These are phyloP conservation scores for Oleoguttula mirabilis DNA, from an alignment of 495 filamentous ascomycete genomes.

Conservation along the genomic window DNA sequence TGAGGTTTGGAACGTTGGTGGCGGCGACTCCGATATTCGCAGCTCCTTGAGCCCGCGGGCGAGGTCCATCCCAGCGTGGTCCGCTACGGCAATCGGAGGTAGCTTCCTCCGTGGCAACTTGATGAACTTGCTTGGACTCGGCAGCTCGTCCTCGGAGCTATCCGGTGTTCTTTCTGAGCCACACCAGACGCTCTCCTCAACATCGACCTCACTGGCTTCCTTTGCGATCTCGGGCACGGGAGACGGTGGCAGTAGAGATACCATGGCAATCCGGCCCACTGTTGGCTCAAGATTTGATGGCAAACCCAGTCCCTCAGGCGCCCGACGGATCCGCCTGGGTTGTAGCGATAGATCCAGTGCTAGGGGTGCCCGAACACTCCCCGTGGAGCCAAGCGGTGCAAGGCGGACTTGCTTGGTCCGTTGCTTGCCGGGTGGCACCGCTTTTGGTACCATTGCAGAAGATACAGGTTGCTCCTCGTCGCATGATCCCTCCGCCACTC, in stretches of 20 bases:
- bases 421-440: background rate
- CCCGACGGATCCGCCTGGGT: background rate
- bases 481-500: background rate
- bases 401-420: background rate
- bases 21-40: background rate
- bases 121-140: slow-evolving; percentile 13
- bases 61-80: background rate
- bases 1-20: background rate
- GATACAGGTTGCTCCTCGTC: too few relatives aligned
- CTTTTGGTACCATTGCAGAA: background rate
- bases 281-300: background rate
- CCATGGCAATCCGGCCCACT: background rate
- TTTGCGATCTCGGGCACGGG: slow-evolving; percentile 4
- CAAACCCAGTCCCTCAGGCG: background rate
- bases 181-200: slow-evolving; percentile 26
- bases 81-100: background rate
- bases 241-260: background rate
- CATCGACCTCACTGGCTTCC: slow-evolving; percentile 4
- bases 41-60: background rate
- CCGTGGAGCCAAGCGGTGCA: background rate
- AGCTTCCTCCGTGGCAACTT: background rate
- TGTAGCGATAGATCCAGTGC: background rate
- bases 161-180: slow-evolving; percentile 6
- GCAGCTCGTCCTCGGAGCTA: slow-evolving; percentile 19
- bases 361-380: background rate